Evolutionary conservation across 345 rosid species (phyloP).

Genomic region (Pistacia atlantica): DNA sequence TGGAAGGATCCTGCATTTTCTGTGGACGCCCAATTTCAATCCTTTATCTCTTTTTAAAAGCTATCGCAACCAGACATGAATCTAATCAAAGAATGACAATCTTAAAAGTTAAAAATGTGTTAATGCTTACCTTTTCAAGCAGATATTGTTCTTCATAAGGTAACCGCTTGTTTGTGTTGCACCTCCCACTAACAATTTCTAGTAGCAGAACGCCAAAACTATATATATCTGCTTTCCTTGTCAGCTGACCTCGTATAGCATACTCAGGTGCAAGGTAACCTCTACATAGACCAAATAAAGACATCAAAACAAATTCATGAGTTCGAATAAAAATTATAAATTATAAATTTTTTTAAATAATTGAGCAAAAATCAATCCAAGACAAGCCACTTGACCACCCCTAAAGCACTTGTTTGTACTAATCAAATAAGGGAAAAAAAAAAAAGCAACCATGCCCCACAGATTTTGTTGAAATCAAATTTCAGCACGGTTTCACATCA

Average conservation of each 20-base stretch:
- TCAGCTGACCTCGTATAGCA: constrained; percentile 68
- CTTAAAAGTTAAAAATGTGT: neutral
- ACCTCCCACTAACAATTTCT: constrained; percentile 70
- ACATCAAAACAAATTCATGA: neutral
- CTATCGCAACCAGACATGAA: neutral
- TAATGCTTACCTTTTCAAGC: constrained; percentile 58
- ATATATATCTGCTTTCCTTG: constrained; percentile 70
- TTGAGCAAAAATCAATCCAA: neutral
- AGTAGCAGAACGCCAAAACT: constrained; percentile 68
- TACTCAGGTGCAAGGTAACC: constrained; percentile 85
- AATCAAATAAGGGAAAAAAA: too few species aligned
- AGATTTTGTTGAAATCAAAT: neutral
- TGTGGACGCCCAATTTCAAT: neutral
- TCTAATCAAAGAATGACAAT: neutral
- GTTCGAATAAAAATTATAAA: neutral
- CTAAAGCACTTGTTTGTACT: neutral
- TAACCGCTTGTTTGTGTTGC: constrained; percentile 53
- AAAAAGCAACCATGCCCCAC: neutral
- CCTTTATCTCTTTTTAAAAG: neutral
- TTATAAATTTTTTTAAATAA: neutral
- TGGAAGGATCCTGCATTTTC: neutral
- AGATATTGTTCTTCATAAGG: constrained; percentile 51
- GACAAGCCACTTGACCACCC: neutral
- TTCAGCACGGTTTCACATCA: neutral
- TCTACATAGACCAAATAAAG: constrained; percentile 31